Conservation (phyloP, 345 rosid species). For the Litchi chinensis region DNA sequence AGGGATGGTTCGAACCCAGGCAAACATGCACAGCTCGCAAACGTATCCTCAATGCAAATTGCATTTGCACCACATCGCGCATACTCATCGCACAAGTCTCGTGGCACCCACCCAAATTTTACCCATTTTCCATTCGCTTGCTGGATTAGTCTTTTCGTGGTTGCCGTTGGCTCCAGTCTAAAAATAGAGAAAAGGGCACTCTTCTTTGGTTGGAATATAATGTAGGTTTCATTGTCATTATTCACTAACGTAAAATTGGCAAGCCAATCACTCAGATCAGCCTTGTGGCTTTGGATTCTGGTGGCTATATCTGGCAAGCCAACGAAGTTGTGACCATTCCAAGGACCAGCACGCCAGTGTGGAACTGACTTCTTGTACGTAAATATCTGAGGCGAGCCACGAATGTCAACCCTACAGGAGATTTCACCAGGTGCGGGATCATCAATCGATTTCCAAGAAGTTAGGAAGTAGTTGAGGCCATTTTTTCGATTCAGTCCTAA, state of each 20-base stretch:
- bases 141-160: background rate
- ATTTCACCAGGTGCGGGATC: constrained; percentile 24
- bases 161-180: constrained; percentile 1
- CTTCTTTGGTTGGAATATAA: background rate
- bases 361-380: background rate
- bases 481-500: constrained; percentile 22
- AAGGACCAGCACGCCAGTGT: background rate
- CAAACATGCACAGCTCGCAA: constrained; percentile 13
- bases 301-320: background rate
- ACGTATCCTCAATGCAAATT: background rate
- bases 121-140: constrained; percentile 6
- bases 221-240: background rate
- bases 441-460: constrained; percentile 32
- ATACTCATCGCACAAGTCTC: constrained; percentile 31
- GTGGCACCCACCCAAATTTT: background rate
- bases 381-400: constrained; percentile 2
- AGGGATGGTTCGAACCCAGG: constrained; percentile 10
- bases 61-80: constrained; percentile 16
- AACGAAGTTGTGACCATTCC: constrained; percentile 16
- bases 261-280: background rate
- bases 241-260: background rate
- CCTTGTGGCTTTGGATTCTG: background rate
- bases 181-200: background rate
- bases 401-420: constrained; percentile 4
- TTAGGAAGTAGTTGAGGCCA: constrained; percentile 16